Evolutionary conservation across 2,329 filamentous ascomycete species (phyloP).

Genomic region (Microsporum audouinii): DNA sequence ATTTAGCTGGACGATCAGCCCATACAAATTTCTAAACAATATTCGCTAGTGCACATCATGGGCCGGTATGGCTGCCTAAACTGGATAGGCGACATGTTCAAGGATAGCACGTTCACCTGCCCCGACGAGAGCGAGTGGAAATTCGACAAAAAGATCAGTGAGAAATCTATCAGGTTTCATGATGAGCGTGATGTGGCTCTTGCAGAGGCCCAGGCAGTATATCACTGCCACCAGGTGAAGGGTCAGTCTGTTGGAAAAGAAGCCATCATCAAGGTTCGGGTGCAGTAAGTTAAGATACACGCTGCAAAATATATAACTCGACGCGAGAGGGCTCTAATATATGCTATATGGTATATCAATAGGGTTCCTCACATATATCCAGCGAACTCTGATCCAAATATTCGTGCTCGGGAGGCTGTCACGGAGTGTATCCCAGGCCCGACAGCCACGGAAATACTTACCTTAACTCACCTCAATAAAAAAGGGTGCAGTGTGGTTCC

Average conservation of each 20-base stretch:
- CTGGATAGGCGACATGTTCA: not conserved
- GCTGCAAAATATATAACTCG: not conserved
- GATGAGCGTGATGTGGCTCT: not conserved
- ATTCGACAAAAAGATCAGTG: not conserved
- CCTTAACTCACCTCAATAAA: not conserved
- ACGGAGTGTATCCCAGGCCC: not conserved
- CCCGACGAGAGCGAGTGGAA: not conserved
- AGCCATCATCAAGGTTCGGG: constrained; percentile 9
- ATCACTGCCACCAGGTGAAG: constrained; percentile 3
- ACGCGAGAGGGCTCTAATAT: no score
- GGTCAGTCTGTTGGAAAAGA: constrained; percentile 3
- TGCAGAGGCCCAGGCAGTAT: constrained; percentile 6
- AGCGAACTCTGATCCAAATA: not conserved
- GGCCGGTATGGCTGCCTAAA: not conserved
- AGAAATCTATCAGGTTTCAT: not conserved
- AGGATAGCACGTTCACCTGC: not conserved
- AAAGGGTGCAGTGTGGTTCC: not conserved
- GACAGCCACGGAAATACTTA: not conserved
- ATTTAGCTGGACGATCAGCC: no score
- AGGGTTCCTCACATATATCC: not conserved
- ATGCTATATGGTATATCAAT: not conserved
- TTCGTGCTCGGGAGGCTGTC: not conserved
- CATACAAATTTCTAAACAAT: no score
- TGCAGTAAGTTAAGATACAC: constrained; percentile 7
- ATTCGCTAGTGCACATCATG: not conserved